Conservation (phyloP, 78 protist genomes). For the Cavenderia fasciculata region DNA sequence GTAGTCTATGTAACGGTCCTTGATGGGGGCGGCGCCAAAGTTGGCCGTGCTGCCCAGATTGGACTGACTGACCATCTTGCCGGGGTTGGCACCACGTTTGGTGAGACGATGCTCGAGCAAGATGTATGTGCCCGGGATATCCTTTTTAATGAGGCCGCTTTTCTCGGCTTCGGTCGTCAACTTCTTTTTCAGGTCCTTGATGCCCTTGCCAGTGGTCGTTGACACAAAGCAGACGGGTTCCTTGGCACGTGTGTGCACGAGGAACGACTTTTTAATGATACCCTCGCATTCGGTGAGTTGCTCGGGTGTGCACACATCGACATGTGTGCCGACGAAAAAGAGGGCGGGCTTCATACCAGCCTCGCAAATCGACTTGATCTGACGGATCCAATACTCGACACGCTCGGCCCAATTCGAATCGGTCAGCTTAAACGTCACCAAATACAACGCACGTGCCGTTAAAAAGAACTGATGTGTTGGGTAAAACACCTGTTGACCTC, state of each 20-base stretch:
- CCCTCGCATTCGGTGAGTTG: constrained; percentile 34
- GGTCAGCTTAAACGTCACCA: constrained; percentile 57
- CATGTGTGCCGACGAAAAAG: constrained; percentile 73
- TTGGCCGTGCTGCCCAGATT: neutral
- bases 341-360: constrained; percentile 52
- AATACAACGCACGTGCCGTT: constrained; percentile 45
- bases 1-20: constrained; percentile 51
- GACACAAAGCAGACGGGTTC: constrained; percentile 53
- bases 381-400: constrained; percentile 75
- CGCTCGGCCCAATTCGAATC: constrained; percentile 73
- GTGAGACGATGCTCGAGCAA: constrained; percentile 61
- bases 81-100: constrained; percentile 64
- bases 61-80: constrained; percentile 12
- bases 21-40: neutral
- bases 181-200: constrained; percentile 56
- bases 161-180: constrained; percentile 47
- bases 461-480: constrained; percentile 83
- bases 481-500: constrained; percentile 77
- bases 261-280: constrained; percentile 23
- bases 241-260: constrained; percentile 35
- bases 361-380: constrained; percentile 36
- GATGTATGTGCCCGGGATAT: constrained; percentile 63
- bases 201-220: constrained; percentile 61
- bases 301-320: constrained; percentile 66
- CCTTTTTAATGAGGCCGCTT: constrained; percentile 46